Base-by-base conservation (phyloP, 1,139 yeast genomes). In the Magnusiomyces tetraspermus region DNA sequence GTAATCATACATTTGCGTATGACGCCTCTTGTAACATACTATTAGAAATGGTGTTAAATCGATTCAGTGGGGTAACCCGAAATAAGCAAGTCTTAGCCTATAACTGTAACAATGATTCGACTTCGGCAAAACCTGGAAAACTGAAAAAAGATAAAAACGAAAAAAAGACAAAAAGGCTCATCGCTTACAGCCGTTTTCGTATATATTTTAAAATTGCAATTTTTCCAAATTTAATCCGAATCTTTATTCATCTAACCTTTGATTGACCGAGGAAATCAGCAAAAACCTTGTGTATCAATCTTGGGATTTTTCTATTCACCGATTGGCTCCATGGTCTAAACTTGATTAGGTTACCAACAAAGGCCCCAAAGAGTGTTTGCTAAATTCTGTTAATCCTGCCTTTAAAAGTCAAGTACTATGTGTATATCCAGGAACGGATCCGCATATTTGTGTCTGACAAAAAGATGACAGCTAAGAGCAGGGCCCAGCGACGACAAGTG, bases 371-470 rank as follows among this genome's bases (percentile, higher is more conserved):
- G n/a, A n/a, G n/a, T n/a, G n/a, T n/a, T n/a, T n/a, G n/a, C n/a
- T n/a, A 36, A 36, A 17, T 5, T 36, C 40, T 36, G 40, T 36
- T 36, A 17, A 36, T 36, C 40, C 40, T 36, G 40, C 40, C 40
- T 36, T 36, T 36, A 36, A 17, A 17, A 17, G 8, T 17, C 8
- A 8, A 10, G 11, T n/a, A 13, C 19, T 17, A n/a, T 17, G 19
- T 5, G 40, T 36, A 36, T 36, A 36, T 36, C 40, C 59, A 55
- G 58, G 57, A 52, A 38, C 49, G 31, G 54, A 57, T 58, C 59
- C 55, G 28, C 52, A 49, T 10, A n/a, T n/a, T 10, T 17, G 17
- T 5, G 40, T 17, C 8, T 36, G 40, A n/a, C 17, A 13, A 36
- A 36, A 13, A 13, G n/a, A n/a, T 17, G 40, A 36, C 40, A 36